Evolutionary conservation across 306 rosid species (phyloP).

Genomic region (Herpetospermum pedunculosum): DNA sequence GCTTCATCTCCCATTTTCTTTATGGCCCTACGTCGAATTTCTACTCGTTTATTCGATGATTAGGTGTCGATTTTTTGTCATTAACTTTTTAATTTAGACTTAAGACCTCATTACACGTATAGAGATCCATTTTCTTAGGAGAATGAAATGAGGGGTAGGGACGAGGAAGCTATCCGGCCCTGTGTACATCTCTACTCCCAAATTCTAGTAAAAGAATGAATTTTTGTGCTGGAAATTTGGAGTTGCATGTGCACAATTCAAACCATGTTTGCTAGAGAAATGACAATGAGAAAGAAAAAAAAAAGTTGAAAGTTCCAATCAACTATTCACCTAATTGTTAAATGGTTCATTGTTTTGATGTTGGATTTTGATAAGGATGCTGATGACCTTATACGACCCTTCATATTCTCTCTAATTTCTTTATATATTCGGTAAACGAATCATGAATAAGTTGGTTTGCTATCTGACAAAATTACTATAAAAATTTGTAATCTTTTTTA

Average conservation of each 20-base stretch:
- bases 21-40: not conserved
- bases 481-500: not conserved
- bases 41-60: not conserved
- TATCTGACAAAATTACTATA: not conserved
- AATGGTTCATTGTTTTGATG: conserved; percentile 1
- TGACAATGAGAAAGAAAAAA: conserved; percentile 2
- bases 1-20: not conserved
- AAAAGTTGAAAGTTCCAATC: not conserved
- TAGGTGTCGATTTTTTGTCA: too few relatives aligned
- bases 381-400: not conserved
- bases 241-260: not conserved
- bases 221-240: not conserved
- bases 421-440: conserved; percentile 7
- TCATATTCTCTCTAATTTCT: not conserved
- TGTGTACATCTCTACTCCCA: too few relatives aligned
- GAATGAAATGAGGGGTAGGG: too few relatives aligned
- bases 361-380: conserved; percentile 4
- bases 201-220: too few relatives aligned
- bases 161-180: too few relatives aligned
- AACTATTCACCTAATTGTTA: not conserved
- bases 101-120: too few relatives aligned
- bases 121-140: too few relatives aligned
- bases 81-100: too few relatives aligned
- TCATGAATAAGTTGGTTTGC: conserved; percentile 1
- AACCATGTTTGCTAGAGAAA: not conserved